Conservation (phyloP, 2,329 filamentous ascomycete species). For the Neobulgaria alba region DNA sequence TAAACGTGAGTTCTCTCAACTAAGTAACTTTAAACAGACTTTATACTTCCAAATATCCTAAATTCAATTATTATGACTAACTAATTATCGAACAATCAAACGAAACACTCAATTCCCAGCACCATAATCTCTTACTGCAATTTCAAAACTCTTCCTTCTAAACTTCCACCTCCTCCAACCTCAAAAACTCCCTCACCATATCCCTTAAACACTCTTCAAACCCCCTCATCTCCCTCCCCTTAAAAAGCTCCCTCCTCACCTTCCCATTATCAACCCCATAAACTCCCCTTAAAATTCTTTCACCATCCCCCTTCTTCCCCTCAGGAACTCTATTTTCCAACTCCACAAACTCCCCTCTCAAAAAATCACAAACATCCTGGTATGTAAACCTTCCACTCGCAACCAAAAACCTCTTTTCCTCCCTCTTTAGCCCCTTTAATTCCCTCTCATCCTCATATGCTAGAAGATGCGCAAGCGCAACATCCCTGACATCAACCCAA, state of each 20-base stretch:
- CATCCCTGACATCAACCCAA: constrained; percentile 51
- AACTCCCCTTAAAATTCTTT: constrained; percentile 12
- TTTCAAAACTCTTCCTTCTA: too few relatives aligned
- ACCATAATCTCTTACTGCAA: too few relatives aligned
- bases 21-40: too few relatives aligned
- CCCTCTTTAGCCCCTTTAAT: constrained; percentile 45
- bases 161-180: constrained; percentile 18
- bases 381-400: constrained; percentile 51
- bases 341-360: constrained; percentile 45
- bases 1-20: too few relatives aligned
- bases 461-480: constrained; percentile 51
- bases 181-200: constrained; percentile 18
- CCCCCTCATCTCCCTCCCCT: constrained; percentile 19
- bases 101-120: too few relatives aligned
- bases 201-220: constrained; percentile 19
- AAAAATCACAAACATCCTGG: constrained; percentile 45
- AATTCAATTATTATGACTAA: too few relatives aligned
- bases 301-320: constrained; percentile 7
- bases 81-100: too few relatives aligned
- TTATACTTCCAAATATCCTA: too few relatives aligned
- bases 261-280: constrained; percentile 21
- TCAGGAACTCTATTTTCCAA: constrained; percentile 39
- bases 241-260: constrained; percentile 17
- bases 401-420: constrained; percentile 56
- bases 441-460: constrained; percentile 46